phyloP scores from a whole-genome alignment of 2,329 filamentous ascomycete genomes.

The Rhinocladiella similis region DNA sequence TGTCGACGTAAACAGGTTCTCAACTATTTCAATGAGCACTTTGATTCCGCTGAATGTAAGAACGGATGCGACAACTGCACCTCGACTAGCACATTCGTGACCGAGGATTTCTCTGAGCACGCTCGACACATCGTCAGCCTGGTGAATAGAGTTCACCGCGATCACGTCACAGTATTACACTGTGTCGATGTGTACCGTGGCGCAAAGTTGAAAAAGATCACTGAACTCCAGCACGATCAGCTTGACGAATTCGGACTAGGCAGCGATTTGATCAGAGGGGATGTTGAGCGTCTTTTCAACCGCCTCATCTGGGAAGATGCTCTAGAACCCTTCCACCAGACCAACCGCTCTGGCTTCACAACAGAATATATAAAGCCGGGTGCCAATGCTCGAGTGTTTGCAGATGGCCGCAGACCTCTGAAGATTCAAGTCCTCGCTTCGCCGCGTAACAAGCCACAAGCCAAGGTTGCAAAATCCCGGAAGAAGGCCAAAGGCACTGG shows the following conservation, averaged over 20 bases:
- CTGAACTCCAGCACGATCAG: conserved; percentile 52
- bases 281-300: conserved; percentile 82
- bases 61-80: conserved; percentile 86
- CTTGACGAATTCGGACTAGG: conserved; percentile 67
- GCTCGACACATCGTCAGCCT: conserved; percentile 71
- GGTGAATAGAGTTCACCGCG: conserved; percentile 57
- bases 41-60: conserved; percentile 69
- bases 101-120: conserved; percentile 73
- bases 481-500: conserved; percentile 36
- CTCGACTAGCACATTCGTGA: conserved; percentile 68
- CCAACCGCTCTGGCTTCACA: conserved; percentile 65
- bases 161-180: conserved; percentile 71
- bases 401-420: conserved; percentile 44
- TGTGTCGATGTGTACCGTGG: conserved; percentile 85
- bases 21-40: conserved; percentile 89
- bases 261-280: conserved; percentile 67
- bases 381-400: conserved; percentile 49
- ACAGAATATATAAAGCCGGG: conserved; percentile 62
- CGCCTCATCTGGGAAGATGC: conserved; percentile 72
- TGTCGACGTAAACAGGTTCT: conserved; percentile 87
- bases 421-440: conserved; percentile 56
- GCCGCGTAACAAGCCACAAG: conserved; percentile 41
- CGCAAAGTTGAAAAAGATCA: conserved; percentile 60
- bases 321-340: conserved; percentile 68
- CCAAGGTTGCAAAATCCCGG: conserved; percentile 29